Evolutionary conservation across 2,329 filamentous ascomycete species (phyloP), one percentile per base, ranked within the genome.

Genomic region (Diatrype stigma): DNA sequence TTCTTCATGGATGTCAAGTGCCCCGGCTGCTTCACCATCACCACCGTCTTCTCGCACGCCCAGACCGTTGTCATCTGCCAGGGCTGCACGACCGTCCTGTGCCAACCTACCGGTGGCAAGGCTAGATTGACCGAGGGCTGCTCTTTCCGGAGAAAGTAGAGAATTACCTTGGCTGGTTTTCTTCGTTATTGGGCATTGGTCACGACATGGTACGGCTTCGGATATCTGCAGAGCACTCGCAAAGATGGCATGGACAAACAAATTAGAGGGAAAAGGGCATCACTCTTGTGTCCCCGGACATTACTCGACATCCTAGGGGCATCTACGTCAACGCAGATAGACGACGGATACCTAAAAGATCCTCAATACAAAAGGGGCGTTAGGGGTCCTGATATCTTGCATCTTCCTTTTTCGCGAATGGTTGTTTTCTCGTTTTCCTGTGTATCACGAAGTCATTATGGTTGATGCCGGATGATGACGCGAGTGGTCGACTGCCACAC

Each of bases 1-100:
- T 99, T 97, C 89, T 99, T 99, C 90, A 99, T 99, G 94, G 94
- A 99, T 76, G 94, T 99, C 84, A 99, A 99, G 89, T 99, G 94
- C 89, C 94, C 94, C 75, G 94, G 94, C 72, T 99, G 94, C 90
- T 99, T 97, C 88, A 96, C 92, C 78, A 99, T 99, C 86, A 99
- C 94, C 77, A 99, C 94, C 77, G 94, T 99, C 79, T 99, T 97
- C 90, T 97, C 93, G 61, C 94, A 99, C 85, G 94, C 94, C 77
- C 94, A 99, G 85, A 99, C 94, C 75, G 94, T 99, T 76, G 94
- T 99, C 78, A 95, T 97, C 85, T 99, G 94, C 88, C 91, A 91
- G 73, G 94, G 94, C 71, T 99, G 94, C 90, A 96, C 93, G 70
- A 96, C 95, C 70, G 94, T 99, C 66, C 90, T 99, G 61, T 99